Conservation (phyloP, 257 asterid genomes). For the Nicotiana tomentosiformis region DNA sequence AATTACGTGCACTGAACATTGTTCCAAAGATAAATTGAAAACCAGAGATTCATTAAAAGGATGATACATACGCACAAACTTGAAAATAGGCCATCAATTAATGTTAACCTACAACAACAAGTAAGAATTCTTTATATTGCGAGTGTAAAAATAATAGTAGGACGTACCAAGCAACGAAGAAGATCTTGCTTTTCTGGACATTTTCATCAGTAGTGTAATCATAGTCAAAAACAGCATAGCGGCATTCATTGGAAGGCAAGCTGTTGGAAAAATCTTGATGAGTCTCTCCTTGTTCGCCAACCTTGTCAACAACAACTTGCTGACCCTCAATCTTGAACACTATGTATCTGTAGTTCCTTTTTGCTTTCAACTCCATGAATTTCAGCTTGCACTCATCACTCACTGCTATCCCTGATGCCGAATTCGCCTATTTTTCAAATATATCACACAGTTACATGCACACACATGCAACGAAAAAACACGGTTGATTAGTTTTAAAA, state of each 20-base stretch:
- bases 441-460: neutral
- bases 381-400: slow-evolving; percentile 63
- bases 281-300: slow-evolving; percentile 35
- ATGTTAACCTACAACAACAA: too few relatives aligned
- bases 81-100: neutral
- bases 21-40: neutral
- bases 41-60: neutral
- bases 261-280: slow-evolving; percentile 45
- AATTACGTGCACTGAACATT: neutral
- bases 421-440: slow-evolving; percentile 39
- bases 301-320: slow-evolving; percentile 51
- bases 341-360: slow-evolving; percentile 46
- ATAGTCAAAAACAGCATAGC: slow-evolving; percentile 58
- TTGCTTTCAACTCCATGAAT: slow-evolving; percentile 63
- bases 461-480: neutral
- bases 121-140: too few relatives aligned
- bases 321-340: slow-evolving; percentile 58
- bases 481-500: too few relatives aligned
- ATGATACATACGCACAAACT: neutral
- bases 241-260: slow-evolving; percentile 53
- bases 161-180: slow-evolving; percentile 54
- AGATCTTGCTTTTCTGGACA: slow-evolving; percentile 68
- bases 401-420: slow-evolving; percentile 65
- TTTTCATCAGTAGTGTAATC: slow-evolving; percentile 66
- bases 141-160: too few relatives aligned